Conservation (phyloP, 306 rosid species). For the Pterocarpus macrocarpus region DNA sequence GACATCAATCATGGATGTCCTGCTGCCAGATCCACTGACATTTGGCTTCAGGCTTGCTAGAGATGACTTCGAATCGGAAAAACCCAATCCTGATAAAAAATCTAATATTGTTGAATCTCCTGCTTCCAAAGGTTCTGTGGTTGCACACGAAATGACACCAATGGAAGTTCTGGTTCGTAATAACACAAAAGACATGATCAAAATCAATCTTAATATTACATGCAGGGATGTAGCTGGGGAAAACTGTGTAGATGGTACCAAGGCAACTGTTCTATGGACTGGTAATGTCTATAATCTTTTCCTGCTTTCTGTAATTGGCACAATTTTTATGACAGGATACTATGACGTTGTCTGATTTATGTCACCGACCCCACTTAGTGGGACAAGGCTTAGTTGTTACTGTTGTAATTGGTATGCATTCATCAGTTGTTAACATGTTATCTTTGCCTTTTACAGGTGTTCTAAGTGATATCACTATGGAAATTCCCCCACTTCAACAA, state of each 20-base stretch:
- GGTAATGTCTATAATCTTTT: conserved; percentile 60
- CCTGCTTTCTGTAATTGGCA: neutral
- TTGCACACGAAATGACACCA: conserved; percentile 85
- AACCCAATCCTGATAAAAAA: conserved; percentile 41
- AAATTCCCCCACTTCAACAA: conserved; percentile 87
- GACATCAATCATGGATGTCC: conserved; percentile 91
- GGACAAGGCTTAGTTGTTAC: too few relatives aligned
- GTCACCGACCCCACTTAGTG: too few relatives aligned
- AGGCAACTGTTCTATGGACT: conserved; percentile 90
- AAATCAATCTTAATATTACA: conserved; percentile 78
- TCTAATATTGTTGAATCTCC: conserved; percentile 47
- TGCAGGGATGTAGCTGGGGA: conserved; percentile 98
- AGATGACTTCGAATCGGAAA: conserved; percentile 50
- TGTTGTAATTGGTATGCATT: too few relatives aligned
- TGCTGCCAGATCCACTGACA: conserved; percentile 95
- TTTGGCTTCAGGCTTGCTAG: conserved; percentile 84
- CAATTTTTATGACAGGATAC: neutral
- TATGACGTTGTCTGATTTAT: too few relatives aligned
- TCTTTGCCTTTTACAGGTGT: conserved; percentile 60
- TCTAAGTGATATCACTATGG: conserved; percentile 74
- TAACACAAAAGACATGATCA: conserved; percentile 87
- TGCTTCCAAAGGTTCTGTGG: conserved; percentile 69
- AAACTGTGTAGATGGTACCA: conserved; percentile 80
- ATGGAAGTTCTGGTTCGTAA: conserved; percentile 93
- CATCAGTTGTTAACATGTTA: neutral